Base-by-base conservation (phyloP, 192 early-diverging fungal species). In the Backusella macrospora region DNA sequence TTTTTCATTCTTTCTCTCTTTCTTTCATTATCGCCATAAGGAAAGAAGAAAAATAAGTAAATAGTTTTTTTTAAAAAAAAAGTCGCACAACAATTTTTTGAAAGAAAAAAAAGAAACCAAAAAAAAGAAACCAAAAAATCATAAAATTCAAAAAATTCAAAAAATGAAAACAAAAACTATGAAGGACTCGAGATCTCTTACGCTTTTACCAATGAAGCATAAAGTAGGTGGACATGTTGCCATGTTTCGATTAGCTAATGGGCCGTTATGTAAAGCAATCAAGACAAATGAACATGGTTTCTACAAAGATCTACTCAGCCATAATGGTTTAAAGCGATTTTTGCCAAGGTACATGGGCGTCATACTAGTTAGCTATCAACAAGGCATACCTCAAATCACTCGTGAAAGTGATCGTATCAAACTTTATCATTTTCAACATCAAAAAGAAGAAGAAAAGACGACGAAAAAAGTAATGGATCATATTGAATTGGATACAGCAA, bases 201-300 rank as follows among this genome's bases (percentile, higher is more conserved):
- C 70, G 13, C 59, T 72, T 34, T 44, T 72, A 38, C 70, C 70
- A 26, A 62, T 72, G 16, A 72, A 52, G 40, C 49, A 72, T 42
- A 52, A 55, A 18, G 70, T 47, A 55, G 70, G 70, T 18, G 70
- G 70, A 44, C 70, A 72, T 62, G 52, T 72, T 15, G 48, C 70
- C 40, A 72, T 72, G 70, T 72, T 72, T 26, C 29, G 70, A 34
- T 43, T 72, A 44, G 38, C 52, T 18, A 55, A 52, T 29, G 70
- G 70, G 5, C 49, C 70, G 7, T 42, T 72, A 12, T 72, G 70
- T 62, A 72, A 72, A 55, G 70, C 70, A 26, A 52, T 44, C 38
- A 52, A 59, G 43, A 62, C 13, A 38, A 62, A 72, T 62, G 70
- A 72, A 45, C 52, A 72, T 70, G 18, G 18, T 21, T 55, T 55